A percentile compares a stretch with the other conserved stretches of the same genome.
Evolutionary conservation across 768 basidiomycete genomes (phyloP).

Genomic region (Boletus rufocinnamomeus): DNA sequence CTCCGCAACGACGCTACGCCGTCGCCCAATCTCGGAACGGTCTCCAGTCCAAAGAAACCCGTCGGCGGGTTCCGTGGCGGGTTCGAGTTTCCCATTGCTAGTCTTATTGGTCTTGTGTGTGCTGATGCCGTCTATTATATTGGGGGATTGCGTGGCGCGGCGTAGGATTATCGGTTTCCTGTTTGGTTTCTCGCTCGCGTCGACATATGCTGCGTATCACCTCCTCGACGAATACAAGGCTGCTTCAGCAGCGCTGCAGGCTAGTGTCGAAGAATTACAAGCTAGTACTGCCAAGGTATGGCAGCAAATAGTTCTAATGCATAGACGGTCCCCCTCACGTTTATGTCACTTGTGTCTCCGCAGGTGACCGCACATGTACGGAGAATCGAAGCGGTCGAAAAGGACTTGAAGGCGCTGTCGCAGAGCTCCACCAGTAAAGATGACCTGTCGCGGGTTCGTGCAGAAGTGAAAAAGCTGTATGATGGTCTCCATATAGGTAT

Average conservation of each 20-base stretch:
- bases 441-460: conserved; percentile 71
- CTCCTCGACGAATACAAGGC: conserved; percentile 88
- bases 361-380: conserved; percentile 83
- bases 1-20: conserved; percentile 44
- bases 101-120: conserved; percentile 3
- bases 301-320: background rate
- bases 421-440: conserved; percentile 73
- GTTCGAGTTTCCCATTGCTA: conserved; percentile 36
- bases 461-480: conserved; percentile 86
- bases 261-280: conserved; percentile 86
- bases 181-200: conserved; percentile 88
- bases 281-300: conserved; percentile 77
- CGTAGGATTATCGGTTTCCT: conserved; percentile 79
- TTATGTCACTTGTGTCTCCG: background rate
- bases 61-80: conserved; percentile 73
- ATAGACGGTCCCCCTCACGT: background rate
- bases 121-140: background rate
- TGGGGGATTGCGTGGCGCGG: background rate
- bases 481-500: conserved; percentile 79
- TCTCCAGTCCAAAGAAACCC: conserved; percentile 66
- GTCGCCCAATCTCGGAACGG: conserved; percentile 52
- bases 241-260: conserved; percentile 84
- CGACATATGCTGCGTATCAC: conserved; percentile 83
- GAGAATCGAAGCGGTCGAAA: conserved; percentile 86
- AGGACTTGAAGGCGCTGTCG: conserved; percentile 77